Evolutionary conservation across 2,329 filamentous ascomycete species (phyloP).

Genomic region (Sarocladium strictum): DNA sequence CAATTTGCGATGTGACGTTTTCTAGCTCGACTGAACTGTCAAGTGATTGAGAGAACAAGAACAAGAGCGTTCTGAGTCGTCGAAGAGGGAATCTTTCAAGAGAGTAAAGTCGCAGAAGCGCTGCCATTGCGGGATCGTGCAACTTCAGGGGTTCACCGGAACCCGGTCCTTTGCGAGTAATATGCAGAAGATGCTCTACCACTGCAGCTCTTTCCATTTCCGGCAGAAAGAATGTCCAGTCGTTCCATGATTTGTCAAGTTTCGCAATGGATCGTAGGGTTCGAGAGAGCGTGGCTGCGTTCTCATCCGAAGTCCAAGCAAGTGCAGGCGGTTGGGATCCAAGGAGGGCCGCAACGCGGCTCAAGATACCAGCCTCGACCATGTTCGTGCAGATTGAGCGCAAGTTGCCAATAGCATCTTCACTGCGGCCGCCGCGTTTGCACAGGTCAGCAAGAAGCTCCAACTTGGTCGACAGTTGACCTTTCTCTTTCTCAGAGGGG

Average conservation of each 20-base stretch:
- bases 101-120: conserved; percentile 44
- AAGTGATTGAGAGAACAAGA: conserved; percentile 42
- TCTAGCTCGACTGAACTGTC: conserved; percentile 34
- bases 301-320: conserved; percentile 48
- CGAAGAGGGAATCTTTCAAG: conserved; percentile 45
- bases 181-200: conserved; percentile 54
- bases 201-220: conserved; percentile 49
- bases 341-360: conserved; percentile 45
- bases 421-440: conserved; percentile 43
- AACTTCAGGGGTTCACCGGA: conserved; percentile 31
- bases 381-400: conserved; percentile 56
- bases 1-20: conserved; percentile 33
- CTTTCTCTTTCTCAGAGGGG: conserved; percentile 49
- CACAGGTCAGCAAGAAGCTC: conserved; percentile 61
- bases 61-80: conserved; percentile 44
- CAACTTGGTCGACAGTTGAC: conserved; percentile 56
- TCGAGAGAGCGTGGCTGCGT: conserved; percentile 49
- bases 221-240: conserved; percentile 48
- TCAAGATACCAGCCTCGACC: conserved; percentile 51
- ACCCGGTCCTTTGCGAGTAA: conserved; percentile 28
- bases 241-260: conserved; percentile 48
- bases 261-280: conserved; percentile 55
- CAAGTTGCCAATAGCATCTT: conserved; percentile 54
- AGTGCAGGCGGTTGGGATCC: conserved; percentile 41
- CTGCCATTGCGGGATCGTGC: conserved; percentile 38